phyloP scores from a whole-genome alignment of 306 rosid species.

The Prunus mume region DNA sequence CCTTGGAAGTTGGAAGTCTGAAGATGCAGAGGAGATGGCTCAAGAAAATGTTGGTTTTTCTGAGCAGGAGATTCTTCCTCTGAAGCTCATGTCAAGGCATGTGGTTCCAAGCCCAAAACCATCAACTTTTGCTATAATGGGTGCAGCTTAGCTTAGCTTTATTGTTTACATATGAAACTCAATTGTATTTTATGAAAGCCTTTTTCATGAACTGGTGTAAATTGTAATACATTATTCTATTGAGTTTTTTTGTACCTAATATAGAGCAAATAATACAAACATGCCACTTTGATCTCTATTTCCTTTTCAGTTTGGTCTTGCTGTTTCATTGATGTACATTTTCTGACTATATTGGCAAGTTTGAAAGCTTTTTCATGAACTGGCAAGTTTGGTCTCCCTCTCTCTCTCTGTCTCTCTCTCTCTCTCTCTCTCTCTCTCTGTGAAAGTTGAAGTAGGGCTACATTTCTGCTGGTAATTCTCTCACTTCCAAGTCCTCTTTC shows the following conservation, averaged over 20 bases:
- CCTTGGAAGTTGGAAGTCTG: neutral
- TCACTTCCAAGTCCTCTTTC: no score
- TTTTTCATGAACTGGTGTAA: neutral
- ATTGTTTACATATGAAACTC: no score
- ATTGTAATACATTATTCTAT: neutral
- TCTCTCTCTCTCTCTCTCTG: no score
- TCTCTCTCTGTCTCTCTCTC: no score
- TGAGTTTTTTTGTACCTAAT: neutral
- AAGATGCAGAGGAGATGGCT: neutral
- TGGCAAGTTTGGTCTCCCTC: no score
- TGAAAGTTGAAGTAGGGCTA: no score
- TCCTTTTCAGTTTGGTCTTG: neutral
- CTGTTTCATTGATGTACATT: no score
- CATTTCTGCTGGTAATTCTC: no score
- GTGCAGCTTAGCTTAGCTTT: neutral
- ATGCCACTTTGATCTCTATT: conserved; percentile 1
- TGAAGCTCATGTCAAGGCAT: neutral
- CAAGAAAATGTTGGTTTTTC: no score
- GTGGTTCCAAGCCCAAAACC: neutral
- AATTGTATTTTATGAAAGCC: neutral
- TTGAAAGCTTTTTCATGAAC: no score
- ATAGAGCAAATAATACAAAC: neutral
- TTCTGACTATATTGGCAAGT: no score
- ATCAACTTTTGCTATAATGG: neutral
- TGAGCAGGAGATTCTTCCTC: neutral